Percentiles rank a stretch among this genome's conserved stretches.
These are phyloP conservation scores for Odontarrhena argentea DNA, from an alignment of 345 rosid genomes.

Conservation along the genomic window DNA sequence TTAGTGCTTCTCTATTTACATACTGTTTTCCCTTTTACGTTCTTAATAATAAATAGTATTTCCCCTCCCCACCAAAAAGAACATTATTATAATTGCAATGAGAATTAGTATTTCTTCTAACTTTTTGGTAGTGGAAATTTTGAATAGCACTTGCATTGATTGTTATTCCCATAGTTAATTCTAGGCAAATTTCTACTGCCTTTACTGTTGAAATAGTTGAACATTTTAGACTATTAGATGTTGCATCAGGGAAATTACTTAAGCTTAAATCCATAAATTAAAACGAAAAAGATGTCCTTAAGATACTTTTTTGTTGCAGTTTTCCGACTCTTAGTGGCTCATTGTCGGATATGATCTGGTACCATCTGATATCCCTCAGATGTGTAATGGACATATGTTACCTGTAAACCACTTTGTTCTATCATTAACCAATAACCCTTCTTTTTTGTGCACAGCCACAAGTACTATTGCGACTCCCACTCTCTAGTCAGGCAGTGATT, in stretches of 20 bases:
- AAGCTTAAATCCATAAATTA: neutral
- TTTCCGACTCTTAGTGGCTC: neutral
- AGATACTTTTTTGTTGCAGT: neutral
- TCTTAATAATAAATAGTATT: neutral
- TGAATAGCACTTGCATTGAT: conserved; percentile 1
- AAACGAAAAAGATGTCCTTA: neutral
- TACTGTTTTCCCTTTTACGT: conserved; percentile 5
- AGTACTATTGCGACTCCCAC: conserved; percentile 4
- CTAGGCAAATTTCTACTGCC: neutral
- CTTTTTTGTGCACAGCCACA: conserved; percentile 9
- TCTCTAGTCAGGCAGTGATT: neutral
- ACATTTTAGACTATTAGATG: conserved; percentile 15
- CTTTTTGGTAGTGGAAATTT: conserved; percentile 6
- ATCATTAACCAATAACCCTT: conserved; percentile 23
- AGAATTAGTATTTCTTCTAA: neutral
- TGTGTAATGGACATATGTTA: conserved; percentile 9
- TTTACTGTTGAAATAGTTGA: conserved; percentile 19
- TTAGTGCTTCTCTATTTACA: conserved; percentile 26
- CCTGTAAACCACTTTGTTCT: conserved; percentile 29
- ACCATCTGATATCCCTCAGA: neutral
- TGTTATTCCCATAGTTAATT: conserved; percentile 1
- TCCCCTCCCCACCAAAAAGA: conserved; percentile 16
- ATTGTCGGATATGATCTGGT: neutral
- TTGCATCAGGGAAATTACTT: neutral
- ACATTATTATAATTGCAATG: conserved; percentile 22